A percentile compares a stretch with the other conserved stretches of the same genome.
Conservation (phyloP, 192 early-diverging fungal species). For the Entophlyctis helioformis region DNA sequence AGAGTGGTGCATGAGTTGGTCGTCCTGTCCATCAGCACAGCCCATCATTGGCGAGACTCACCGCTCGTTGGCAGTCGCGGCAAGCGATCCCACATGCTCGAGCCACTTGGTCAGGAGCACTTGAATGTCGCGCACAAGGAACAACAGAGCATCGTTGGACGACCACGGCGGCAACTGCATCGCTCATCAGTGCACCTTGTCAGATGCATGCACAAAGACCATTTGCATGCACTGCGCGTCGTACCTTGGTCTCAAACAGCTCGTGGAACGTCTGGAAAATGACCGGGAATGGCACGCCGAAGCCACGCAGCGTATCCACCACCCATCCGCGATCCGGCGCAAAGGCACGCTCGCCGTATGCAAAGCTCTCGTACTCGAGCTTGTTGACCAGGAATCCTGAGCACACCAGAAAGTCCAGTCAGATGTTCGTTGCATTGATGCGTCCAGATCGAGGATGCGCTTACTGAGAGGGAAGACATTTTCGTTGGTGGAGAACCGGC, state of each 20-base stretch:
- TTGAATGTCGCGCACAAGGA: conserved; percentile 12
- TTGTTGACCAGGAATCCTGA: conserved; percentile 9
- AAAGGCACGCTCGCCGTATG: neutral
- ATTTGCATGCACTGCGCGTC: too few relatives aligned
- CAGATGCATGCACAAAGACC: too few relatives aligned
- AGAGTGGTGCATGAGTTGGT: too few relatives aligned
- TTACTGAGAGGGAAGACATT: conserved; percentile 24
- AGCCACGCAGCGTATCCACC: neutral
- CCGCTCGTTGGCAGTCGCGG: neutral
- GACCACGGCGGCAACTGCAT: conserved; percentile 14
- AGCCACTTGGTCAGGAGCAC: conserved; percentile 17
- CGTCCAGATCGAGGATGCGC: too few relatives aligned
- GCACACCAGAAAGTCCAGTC: neutral
- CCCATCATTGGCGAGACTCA: too few relatives aligned
- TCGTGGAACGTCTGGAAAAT: conserved; percentile 13
- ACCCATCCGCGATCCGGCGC: conserved; percentile 13
- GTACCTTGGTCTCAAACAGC: conserved; percentile 18
- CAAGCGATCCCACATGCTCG: conserved; percentile 2
- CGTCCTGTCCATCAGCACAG: too few relatives aligned
- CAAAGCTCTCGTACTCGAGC: conserved; percentile 11
- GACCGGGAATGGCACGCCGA: conserved; percentile 2
- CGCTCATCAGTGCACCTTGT: too few relatives aligned
- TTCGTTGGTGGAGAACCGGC: conserved; percentile 12
- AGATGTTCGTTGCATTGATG: neutral
- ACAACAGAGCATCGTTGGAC: conserved; percentile 2